A percentile compares a stretch with the other conserved stretches of the same genome.
Conservation (phyloP, 2,329 filamentous ascomycete species). For the Fusarium piperis region DNA sequence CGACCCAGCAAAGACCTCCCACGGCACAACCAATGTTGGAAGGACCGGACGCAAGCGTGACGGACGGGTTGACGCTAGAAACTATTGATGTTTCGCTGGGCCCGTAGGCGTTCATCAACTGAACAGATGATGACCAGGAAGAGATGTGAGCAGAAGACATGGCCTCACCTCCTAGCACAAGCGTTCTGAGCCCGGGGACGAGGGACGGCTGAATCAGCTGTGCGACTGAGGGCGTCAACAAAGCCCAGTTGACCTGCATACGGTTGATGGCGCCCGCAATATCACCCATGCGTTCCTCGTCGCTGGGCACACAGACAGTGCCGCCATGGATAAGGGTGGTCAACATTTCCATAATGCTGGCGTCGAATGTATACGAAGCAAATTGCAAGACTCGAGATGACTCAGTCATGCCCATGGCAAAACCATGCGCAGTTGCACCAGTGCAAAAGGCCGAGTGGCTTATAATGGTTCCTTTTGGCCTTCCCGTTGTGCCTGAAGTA, state of each 20-base stretch:
- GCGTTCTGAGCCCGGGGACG: conserved; percentile 14
- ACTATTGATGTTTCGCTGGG: conserved; percentile 35
- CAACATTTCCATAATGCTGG: conserved; percentile 37
- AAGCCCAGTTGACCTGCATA: conserved; percentile 29
- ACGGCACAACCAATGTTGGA: conserved; percentile 32
- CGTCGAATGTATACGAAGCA: conserved; percentile 42
- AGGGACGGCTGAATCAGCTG: conserved; percentile 20
- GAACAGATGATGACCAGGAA: conserved; percentile 21
- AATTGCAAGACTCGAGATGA: conserved; percentile 22
- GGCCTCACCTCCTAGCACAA: conserved; percentile 38
- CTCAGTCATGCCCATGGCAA: conserved; percentile 10
- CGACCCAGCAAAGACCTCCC: conserved; percentile 38
- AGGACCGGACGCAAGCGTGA: conserved; percentile 2
- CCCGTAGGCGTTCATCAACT: conserved; percentile 35
- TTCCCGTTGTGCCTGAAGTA: conserved; percentile 23
- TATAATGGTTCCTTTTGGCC: conserved; percentile 19
- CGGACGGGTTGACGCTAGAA: conserved; percentile 14
- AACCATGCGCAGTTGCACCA: conserved; percentile 8
- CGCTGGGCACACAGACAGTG: conserved; percentile 48
- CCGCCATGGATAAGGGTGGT: conserved; percentile 37
- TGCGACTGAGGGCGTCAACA: conserved; percentile 33
- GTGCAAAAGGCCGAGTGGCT: conserved; percentile 21
- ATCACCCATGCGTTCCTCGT: conserved; percentile 51
- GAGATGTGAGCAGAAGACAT: conserved; percentile 31
- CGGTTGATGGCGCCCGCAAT: conserved; percentile 32